phyloP scores from a whole-genome alignment of 306 rosid species.

The Casuarina cunninghamiana region DNA sequence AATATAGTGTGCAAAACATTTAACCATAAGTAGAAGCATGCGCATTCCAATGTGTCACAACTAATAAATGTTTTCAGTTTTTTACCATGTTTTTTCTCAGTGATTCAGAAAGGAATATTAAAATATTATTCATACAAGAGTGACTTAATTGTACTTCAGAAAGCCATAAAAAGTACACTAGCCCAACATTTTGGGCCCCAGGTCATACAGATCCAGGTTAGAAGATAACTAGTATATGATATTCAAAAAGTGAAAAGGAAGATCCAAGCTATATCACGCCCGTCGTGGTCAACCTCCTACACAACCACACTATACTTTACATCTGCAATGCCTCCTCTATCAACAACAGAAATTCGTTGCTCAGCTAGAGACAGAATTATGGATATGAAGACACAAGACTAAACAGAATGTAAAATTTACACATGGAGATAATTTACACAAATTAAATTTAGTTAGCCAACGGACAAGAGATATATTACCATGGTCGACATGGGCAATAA shows the following conservation, averaged over 20 bases:
- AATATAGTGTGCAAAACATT: too few species aligned
- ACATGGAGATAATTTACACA: not conserved
- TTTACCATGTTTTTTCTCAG: too few species aligned
- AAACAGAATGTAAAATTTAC: not conserved
- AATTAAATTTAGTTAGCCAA: not conserved
- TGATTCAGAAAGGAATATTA: too few species aligned
- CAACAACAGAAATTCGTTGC: not conserved
- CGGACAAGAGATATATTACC: conserved; percentile 33
- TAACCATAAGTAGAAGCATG: too few species aligned
- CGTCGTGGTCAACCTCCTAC: not conserved
- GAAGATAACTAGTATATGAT: too few species aligned
- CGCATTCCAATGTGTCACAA: too few species aligned
- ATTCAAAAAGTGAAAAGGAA: not conserved
- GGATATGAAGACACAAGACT: not conserved
- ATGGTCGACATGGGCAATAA: conserved; percentile 90
- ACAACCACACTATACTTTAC: not conserved
- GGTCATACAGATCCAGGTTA: too few species aligned
- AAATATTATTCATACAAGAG: too few species aligned
- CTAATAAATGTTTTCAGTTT: too few species aligned
- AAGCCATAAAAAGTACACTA: too few species aligned
- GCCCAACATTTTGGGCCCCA: too few species aligned
- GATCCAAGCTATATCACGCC: not conserved
- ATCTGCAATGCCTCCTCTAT: not conserved
- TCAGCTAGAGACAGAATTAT: not conserved
- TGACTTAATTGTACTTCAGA: too few species aligned